These are phyloP conservation scores for Penicillium sp. DNA, from an alignment of 2,329 filamentous ascomycete genomes.

Conservation along the genomic window DNA sequence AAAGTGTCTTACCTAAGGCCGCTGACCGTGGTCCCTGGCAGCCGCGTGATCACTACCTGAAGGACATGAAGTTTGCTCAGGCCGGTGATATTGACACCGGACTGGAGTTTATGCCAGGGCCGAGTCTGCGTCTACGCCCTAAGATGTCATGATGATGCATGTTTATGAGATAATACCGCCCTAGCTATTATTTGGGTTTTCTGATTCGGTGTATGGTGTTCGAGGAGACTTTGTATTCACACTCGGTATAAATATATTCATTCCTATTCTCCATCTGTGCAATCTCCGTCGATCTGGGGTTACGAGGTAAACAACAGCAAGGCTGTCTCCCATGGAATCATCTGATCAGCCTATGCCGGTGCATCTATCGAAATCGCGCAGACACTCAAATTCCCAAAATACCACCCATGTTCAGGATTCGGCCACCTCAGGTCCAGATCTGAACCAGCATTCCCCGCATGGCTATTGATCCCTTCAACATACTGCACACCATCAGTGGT, in stretches of 20 bases:
- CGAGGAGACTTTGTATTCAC: not conserved
- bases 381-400: slow-evolving; percentile 1
- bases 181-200: not conserved
- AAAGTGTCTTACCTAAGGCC: slow-evolving; percentile 36
- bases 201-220: not conserved
- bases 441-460: not conserved
- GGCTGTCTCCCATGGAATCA: not conserved
- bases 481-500: not conserved
- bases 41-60: slow-evolving; percentile 38
- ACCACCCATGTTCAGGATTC: slow-evolving; percentile 1
- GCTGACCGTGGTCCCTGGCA: slow-evolving; percentile 43
- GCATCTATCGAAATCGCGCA: not conserved
- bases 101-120: slow-evolving; percentile 30
- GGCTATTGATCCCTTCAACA: slow-evolving; percentile 1
- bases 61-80: slow-evolving; percentile 40
- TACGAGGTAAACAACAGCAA: no score
- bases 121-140: slow-evolving; percentile 14
- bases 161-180: not conserved
- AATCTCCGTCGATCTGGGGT: not conserved
- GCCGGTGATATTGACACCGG: slow-evolving; percentile 36
- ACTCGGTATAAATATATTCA: not conserved
- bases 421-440: not conserved
- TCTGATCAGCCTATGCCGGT: not conserved
- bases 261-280: not conserved
- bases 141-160: slow-evolving; percentile 9